Evolutionary conservation across 768 basidiomycete species (phyloP).

Genomic region (Suillus brevipes): DNA sequence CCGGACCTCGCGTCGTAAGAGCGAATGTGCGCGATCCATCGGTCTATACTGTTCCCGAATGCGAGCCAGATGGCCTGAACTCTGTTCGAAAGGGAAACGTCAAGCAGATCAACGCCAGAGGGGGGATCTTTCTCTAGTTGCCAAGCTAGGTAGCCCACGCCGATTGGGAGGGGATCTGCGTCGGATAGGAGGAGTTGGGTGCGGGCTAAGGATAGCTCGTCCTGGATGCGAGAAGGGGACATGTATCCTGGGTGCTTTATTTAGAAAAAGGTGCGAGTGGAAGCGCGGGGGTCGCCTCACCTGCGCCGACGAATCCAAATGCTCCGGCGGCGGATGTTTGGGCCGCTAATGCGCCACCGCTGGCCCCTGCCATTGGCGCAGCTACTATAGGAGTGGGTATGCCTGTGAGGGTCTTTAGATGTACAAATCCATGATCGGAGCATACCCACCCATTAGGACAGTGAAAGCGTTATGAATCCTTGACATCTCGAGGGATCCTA

Average conservation of each 20-base stretch:
- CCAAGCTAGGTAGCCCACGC: constrained; percentile 78
- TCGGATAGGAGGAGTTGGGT: constrained; percentile 36
- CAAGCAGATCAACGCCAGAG: constrained; percentile 43
- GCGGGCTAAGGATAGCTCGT: constrained; percentile 58
- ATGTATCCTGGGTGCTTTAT: constrained; percentile 44
- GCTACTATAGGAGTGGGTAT: constrained; percentile 59
- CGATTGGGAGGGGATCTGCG: constrained; percentile 50
- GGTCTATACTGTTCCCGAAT: constrained; percentile 57
- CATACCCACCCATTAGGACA: background rate
- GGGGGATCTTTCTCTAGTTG: constrained; percentile 53
- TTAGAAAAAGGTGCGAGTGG: background rate
- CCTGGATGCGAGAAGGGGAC: constrained; percentile 42
- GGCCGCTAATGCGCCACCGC: constrained; percentile 61
- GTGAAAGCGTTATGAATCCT: constrained; percentile 1
- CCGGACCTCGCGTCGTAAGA: constrained; percentile 47
- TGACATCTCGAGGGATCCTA: background rate
- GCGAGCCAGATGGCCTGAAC: constrained; percentile 75
- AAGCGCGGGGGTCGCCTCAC: constrained; percentile 19
- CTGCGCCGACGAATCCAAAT: constrained; percentile 73
- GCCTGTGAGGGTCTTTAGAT: constrained; percentile 40
- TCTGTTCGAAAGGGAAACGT: constrained; percentile 50
- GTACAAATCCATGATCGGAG: constrained; percentile 9
- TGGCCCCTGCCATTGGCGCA: constrained; percentile 72
- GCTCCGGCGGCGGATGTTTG: constrained; percentile 68
- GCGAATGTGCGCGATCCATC: constrained; percentile 65